These are phyloP conservation scores for Pestalotiopsis sp. DNA, from an alignment of 2,329 filamentous ascomycete species.

Conservation along the genomic window DNA sequence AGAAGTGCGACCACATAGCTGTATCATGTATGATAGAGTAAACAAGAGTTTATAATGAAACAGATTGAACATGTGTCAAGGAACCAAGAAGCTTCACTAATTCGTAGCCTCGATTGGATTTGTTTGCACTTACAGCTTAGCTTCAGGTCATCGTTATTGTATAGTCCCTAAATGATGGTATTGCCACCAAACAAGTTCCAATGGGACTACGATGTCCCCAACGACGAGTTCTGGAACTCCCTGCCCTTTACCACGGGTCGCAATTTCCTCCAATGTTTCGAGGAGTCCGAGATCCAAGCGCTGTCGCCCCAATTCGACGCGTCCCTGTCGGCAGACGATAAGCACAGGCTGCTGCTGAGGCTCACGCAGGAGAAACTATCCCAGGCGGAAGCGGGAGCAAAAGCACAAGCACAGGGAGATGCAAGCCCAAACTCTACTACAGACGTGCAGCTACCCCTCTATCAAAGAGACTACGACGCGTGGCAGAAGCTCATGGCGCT, in stretches of 20 bases:
- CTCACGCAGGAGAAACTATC: not conserved
- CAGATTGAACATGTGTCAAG: too few relatives aligned
- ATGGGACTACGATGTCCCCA: conserved; percentile 4
- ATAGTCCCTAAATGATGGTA: not conserved
- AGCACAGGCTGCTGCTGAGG: not conserved
- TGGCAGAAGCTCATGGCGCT: conserved; percentile 4
- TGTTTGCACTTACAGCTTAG: too few relatives aligned
- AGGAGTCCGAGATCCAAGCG: not conserved
- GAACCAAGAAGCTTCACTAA: too few relatives aligned
- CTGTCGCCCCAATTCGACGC: not conserved
- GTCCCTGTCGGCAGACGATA: not conserved
- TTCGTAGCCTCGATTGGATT: too few relatives aligned
- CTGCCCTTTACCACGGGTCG: not conserved
- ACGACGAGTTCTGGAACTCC: not conserved
- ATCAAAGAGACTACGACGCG: not conserved
- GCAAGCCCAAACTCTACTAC: not conserved
- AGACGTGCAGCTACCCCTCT: not conserved
- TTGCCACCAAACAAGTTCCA: not conserved
- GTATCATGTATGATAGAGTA: too few relatives aligned
- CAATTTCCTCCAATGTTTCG: conserved; percentile 4
- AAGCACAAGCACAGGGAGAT: not conserved
- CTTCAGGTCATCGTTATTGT: too few relatives aligned
- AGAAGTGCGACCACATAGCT: too few relatives aligned
- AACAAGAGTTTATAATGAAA: too few relatives aligned
- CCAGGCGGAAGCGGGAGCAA: too few relatives aligned